Percentiles rank a stretch among this genome's conserved stretches.
Conservation (phyloP, 805 yeast species). For the Kluyveromyces starmeri region DNA sequence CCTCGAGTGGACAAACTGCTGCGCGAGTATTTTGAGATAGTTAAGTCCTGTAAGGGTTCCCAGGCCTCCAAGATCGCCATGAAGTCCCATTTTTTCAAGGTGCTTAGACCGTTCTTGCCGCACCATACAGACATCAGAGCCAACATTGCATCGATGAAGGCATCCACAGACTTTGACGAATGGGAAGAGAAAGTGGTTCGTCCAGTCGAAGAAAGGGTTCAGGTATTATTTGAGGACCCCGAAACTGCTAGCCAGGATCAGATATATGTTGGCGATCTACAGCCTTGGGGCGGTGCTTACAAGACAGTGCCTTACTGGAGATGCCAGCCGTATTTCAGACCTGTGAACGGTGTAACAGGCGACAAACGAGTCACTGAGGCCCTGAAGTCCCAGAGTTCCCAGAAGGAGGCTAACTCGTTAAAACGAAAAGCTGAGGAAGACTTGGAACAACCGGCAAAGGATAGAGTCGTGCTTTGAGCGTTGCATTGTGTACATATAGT, state of each 20-base stretch:
- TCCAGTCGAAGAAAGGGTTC: conserved; percentile 61
- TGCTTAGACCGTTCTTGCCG: conserved; percentile 71
- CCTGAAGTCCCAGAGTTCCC: conserved; percentile 9
- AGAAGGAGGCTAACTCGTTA: not conserved
- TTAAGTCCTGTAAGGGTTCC: conserved; percentile 34
- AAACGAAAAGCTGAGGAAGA: conserved; percentile 8
- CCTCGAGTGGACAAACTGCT: conserved; percentile 80
- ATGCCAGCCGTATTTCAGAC: conserved; percentile 90
- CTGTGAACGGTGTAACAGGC: conserved; percentile 68
- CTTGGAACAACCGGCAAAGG: conserved; percentile 4
- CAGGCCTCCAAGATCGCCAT: conserved; percentile 73
- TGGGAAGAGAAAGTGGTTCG: conserved; percentile 48
- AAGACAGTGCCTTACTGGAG: conserved; percentile 88
- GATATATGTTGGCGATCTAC: conserved; percentile 44
- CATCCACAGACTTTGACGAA: conserved; percentile 36
- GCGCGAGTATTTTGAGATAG: conserved; percentile 84
- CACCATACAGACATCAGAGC: conserved; percentile 72
- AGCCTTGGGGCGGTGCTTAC: conserved; percentile 75
- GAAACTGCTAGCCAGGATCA: conserved; percentile 50
- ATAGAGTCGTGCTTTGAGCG: too few species aligned
- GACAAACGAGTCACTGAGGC: conserved; percentile 32
- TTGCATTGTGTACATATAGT: too few species aligned
- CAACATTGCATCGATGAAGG: conserved; percentile 47
- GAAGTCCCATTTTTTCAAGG: conserved; percentile 88
- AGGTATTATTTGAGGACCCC: conserved; percentile 41